These are phyloP conservation scores for Parietaria judaica DNA, from an alignment of 306 rosid genomes.

Conservation along the genomic window DNA sequence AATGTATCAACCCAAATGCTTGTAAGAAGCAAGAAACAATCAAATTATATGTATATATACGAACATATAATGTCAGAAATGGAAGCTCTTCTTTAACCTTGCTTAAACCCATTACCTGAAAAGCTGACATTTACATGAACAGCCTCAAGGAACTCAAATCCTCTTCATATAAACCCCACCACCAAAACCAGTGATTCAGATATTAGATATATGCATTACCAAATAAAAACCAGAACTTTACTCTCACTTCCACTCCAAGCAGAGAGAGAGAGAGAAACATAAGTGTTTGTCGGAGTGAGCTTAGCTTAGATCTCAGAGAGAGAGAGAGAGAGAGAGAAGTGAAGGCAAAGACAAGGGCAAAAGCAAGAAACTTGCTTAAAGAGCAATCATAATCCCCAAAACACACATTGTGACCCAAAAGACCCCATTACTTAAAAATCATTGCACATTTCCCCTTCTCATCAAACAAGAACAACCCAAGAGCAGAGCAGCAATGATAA, in stretches of 20 bases:
- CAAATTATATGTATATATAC: constrained; percentile 8
- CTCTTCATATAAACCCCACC: constrained; percentile 30
- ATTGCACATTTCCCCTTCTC: constrained; percentile 12
- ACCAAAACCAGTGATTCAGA: constrained; percentile 17
- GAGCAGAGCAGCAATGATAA: constrained; percentile 10
- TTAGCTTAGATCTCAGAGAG: constrained; percentile 47
- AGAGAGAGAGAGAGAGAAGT: constrained; percentile 34
- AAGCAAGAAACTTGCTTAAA: constrained; percentile 33
- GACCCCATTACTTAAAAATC: too few relatives aligned
- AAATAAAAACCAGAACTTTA: constrained; percentile 13
- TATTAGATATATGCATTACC: constrained; percentile 2
- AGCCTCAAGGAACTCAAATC: constrained; percentile 20
- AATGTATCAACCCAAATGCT: not conserved
- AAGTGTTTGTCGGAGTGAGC: constrained; percentile 18
- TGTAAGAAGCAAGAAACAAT: not conserved
- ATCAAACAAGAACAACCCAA: constrained; percentile 17
- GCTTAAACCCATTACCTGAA: constrained; percentile 31
- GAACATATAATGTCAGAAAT: constrained; percentile 13
- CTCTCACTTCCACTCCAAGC: constrained; percentile 43
- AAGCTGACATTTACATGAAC: constrained; percentile 24
- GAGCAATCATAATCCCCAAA: constrained; percentile 43
- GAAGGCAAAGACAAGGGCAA: constrained; percentile 45
- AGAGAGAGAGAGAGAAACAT: constrained; percentile 13
- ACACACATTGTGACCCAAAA: constrained; percentile 25
- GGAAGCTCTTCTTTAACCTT: constrained; percentile 30